These are phyloP conservation scores for Neurospora sp. DNA, from an alignment of 495 filamentous ascomycete genomes.

Conservation along the genomic window DNA sequence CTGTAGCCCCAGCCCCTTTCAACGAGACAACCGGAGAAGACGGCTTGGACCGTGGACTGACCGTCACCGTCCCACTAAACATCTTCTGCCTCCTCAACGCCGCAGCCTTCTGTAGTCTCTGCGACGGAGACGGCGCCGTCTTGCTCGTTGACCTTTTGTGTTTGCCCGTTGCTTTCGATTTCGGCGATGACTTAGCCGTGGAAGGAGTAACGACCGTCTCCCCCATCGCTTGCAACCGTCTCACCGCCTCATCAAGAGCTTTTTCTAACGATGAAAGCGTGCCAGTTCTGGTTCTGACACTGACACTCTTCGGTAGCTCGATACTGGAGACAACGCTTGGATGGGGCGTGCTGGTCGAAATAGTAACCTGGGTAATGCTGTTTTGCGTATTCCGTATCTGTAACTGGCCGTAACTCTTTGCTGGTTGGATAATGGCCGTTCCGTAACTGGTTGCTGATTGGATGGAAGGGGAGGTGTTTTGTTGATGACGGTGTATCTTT, in stretches of 20 bases:
- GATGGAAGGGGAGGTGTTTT: not conserved
- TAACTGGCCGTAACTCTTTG: not conserved
- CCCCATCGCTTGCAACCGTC: slow-evolving; percentile 24
- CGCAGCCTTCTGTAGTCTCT: slow-evolving; percentile 9
- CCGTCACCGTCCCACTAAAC: not conserved
- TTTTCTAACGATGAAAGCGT: slow-evolving; percentile 26
- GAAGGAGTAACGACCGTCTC: not conserved
- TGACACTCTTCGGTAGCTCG: not conserved
- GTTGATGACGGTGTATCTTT: slow-evolving; percentile 13
- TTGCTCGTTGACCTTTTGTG: not conserved
- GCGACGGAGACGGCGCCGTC: slow-evolving; percentile 4
- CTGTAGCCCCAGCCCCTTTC: no score
- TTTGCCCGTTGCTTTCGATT: not conserved
- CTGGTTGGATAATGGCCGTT: not conserved
- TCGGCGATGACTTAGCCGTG: not conserved
- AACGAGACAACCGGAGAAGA: no score
- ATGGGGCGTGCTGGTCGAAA: not conserved
- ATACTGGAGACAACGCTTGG: not conserved
- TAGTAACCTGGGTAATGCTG: not conserved
- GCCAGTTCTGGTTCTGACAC: not conserved
- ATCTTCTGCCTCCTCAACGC: slow-evolving; percentile 11
- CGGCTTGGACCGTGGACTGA: not conserved
- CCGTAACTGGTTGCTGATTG: not conserved
- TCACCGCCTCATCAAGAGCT: slow-evolving; percentile 27
- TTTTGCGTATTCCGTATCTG: not conserved